Base-by-base conservation (phyloP, 1,284 basidiomycete species). In the Puccinia sorghi region DNA sequence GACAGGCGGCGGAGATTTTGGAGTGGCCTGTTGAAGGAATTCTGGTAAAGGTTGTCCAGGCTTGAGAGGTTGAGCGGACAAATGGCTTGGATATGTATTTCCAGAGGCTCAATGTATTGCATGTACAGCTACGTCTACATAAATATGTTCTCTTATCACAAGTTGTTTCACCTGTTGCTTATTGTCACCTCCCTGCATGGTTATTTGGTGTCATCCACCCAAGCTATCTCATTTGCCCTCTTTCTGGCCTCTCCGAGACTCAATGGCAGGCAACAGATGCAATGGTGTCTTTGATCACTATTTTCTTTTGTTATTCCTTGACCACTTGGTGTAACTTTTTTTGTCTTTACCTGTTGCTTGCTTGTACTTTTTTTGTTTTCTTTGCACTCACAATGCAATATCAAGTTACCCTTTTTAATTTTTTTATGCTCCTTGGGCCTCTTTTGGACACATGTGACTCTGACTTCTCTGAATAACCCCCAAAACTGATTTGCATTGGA, bases 1-100 rank as follows among this genome's bases (percentile, higher is more conserved):
- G 66, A 22, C 32, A 69, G n/a, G 66, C 50, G 22, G 15, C 43
- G 12, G 66, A 69, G 13, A 69, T 69, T 27, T 3, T 69, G 7
- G 22, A 69, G 32, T n/a, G 8, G 12, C 2, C 32, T 4, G 61
- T 37, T 2, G 20, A 64, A 6, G 7, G n/a, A 22, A 64, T 64
- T 39, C 13, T 64, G 5, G 32, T 64, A 3, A 64, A 64, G 41
- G 32, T 64, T 20, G 5, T 41, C 3, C 20, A 17, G n/a, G 61
- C 61, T 22, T 6, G 13, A 61, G 27, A 39, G 15, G 61, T 64
- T 39, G 37, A 3, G 7, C 25, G 11, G 57, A 15, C n/a, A 7
- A 56, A 20, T 22, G 27, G 20, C 20, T 39, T 39, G 22, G 39
- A 41, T 20, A 6, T 27, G 6, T 37, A 3, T 20, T 64, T 64